These are phyloP conservation scores for Citeromyces siamensis DNA, from an alignment of 1,139 yeast genomes.

Conservation along the genomic window DNA sequence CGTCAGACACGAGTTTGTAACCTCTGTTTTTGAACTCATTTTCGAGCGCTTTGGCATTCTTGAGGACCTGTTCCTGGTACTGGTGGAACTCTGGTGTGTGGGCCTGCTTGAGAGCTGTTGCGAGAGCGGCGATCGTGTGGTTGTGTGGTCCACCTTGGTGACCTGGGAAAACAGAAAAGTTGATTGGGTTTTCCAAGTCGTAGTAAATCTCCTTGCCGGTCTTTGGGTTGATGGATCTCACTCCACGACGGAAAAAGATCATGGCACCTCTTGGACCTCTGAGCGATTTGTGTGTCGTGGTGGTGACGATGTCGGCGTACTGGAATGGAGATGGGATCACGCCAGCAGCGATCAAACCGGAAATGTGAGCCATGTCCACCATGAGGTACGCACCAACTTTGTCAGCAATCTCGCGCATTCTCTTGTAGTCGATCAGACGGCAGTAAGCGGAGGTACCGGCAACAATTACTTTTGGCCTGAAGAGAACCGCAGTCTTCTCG, in stretches of 20 bases:
- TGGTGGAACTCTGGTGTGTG: conserved; percentile 82
- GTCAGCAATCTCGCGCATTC: conserved; percentile 95
- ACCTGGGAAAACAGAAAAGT: conserved; percentile 98
- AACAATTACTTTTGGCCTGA: conserved; percentile 90
- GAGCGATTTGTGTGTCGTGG: conserved; percentile 95
- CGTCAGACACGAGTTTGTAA: conserved; percentile 79
- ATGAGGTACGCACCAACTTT: conserved; percentile 91
- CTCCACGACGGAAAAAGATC: conserved; percentile 97
- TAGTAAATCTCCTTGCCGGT: conserved; percentile 83
- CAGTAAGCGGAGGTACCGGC: conserved; percentile 99
- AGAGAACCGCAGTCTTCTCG: conserved; percentile 79
- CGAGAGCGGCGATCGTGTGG: conserved; percentile 95
- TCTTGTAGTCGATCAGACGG: conserved; percentile 86
- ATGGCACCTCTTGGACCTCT: conserved; percentile 99
- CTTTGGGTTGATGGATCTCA: conserved; percentile 78
- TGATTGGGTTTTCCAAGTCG: conserved; percentile 90
- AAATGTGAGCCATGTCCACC: conserved; percentile 98
- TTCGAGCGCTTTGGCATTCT: conserved; percentile 83
- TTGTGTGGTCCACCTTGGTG: conserved; percentile 99
- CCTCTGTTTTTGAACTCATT: conserved; percentile 56
- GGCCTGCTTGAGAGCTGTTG: conserved; percentile 94
- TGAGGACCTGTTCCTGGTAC: conserved; percentile 81
- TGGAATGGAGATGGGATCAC: conserved; percentile 95
- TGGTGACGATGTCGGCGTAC: conserved; percentile 94
- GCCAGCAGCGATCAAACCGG: conserved; percentile 93